Evolutionary conservation across 345 rosid genomes (phyloP).

Genomic region (Populus nigra): DNA sequence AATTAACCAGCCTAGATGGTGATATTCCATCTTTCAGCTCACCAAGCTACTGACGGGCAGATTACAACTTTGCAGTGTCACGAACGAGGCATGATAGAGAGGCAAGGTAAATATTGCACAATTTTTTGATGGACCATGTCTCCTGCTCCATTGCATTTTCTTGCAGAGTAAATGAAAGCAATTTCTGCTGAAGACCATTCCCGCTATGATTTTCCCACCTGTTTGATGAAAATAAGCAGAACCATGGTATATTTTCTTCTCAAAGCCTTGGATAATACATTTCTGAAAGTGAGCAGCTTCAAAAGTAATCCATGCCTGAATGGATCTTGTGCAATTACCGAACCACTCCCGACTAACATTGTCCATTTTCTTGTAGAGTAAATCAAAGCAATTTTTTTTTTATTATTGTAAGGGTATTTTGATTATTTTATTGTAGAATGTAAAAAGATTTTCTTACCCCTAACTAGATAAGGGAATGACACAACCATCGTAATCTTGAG

Average conservation of each 20-base stretch:
- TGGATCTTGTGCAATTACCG: background rate
- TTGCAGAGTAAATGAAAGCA: background rate
- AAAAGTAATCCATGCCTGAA: background rate
- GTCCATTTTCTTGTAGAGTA: too few relatives aligned
- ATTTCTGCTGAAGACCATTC: background rate
- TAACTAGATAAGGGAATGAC: too few relatives aligned
- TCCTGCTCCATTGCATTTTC: background rate
- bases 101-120: background rate
- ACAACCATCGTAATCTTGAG: too few relatives aligned
- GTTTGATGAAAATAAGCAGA: constrained; percentile 4
- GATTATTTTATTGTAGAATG: too few relatives aligned
- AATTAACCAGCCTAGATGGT: background rate
- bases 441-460: too few relatives aligned
- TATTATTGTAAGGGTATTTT: too few relatives aligned
- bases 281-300: background rate
- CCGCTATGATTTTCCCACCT: background rate
- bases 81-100: background rate
- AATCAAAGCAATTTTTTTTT: too few relatives aligned
- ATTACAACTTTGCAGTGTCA: background rate
- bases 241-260: background rate
- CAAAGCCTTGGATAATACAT: constrained; percentile 1
- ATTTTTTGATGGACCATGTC: background rate
- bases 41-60: background rate
- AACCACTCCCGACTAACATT: too few relatives aligned
- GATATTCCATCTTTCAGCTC: background rate